phyloP scores from a whole-genome alignment of 257 asterid genomes.

The Petunia axillaris region DNA sequence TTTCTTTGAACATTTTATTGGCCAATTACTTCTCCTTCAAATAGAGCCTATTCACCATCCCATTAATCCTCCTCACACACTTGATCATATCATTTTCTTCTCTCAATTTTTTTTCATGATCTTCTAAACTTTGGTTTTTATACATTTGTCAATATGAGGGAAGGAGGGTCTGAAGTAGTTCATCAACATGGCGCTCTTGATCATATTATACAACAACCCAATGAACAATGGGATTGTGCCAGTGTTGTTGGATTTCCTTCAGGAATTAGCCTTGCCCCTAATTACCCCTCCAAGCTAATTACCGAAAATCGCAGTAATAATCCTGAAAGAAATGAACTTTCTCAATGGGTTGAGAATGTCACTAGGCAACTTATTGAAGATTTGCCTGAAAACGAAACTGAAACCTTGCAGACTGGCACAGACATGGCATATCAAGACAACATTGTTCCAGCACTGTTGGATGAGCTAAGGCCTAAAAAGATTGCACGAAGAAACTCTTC shows the following conservation, averaged over 20 bases:
- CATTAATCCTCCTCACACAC: background rate
- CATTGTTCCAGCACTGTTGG: conserved; percentile 36
- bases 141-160: conserved; percentile 28
- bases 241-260: conserved; percentile 29
- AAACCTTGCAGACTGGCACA: conserved; percentile 16
- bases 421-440: conserved; percentile 9
- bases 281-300: conserved; percentile 18
- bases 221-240: conserved; percentile 39
- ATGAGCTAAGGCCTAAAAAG: conserved; percentile 46
- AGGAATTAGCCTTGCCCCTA: background rate
- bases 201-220: conserved; percentile 47
- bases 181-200: conserved; percentile 29
- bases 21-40: conserved; percentile 29
- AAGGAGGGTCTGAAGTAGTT: conserved; percentile 36
- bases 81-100: background rate
- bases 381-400: conserved; percentile 44
- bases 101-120: background rate
- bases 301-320: conserved; percentile 18
- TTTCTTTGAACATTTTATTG: conserved; percentile 32
- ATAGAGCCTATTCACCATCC: background rate
- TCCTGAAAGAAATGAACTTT: conserved; percentile 49
- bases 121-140: background rate
- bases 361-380: conserved; percentile 63
- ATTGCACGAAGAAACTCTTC: conserved; percentile 32
- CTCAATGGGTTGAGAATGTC: conserved; percentile 76